Evolutionary conservation across 257 asterid genomes (phyloP).

Genomic region (Solanum tarijense): DNA sequence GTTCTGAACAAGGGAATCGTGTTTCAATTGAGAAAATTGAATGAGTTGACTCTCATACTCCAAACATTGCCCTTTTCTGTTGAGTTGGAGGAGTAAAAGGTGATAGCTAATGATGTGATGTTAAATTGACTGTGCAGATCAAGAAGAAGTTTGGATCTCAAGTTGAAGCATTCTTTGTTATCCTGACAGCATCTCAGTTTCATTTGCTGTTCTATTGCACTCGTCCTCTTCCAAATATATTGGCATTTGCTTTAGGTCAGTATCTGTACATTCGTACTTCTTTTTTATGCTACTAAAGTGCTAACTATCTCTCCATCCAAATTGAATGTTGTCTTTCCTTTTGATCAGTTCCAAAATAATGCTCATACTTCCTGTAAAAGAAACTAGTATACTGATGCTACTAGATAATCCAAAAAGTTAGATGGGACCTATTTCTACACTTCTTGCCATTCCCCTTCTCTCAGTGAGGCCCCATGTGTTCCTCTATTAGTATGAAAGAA

Average conservation of each 20-base stretch:
- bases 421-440: background rate
- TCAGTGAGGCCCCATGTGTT: background rate
- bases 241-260: constrained; percentile 89
- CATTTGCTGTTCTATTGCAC: constrained; percentile 92
- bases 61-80: background rate
- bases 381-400: background rate
- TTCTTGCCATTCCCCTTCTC: background rate
- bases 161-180: constrained; percentile 83
- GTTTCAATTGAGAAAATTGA: background rate
- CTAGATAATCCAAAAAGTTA: background rate
- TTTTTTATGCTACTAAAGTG: background rate
- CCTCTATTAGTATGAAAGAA: background rate
- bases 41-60: background rate
- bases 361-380: background rate
- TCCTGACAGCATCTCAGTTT: constrained; percentile 75
- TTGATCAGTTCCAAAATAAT: background rate
- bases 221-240: constrained; percentile 88
- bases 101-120: constrained; percentile 4
- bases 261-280: background rate
- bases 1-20: background rate
- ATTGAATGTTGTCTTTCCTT: background rate
- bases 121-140: constrained; percentile 44
- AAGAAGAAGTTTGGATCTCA: constrained; percentile 75
- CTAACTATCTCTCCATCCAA: background rate
- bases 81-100: background rate